Conservation (phyloP, 2,329 filamentous ascomycete species). For the Dothistroma septosporum region DNA sequence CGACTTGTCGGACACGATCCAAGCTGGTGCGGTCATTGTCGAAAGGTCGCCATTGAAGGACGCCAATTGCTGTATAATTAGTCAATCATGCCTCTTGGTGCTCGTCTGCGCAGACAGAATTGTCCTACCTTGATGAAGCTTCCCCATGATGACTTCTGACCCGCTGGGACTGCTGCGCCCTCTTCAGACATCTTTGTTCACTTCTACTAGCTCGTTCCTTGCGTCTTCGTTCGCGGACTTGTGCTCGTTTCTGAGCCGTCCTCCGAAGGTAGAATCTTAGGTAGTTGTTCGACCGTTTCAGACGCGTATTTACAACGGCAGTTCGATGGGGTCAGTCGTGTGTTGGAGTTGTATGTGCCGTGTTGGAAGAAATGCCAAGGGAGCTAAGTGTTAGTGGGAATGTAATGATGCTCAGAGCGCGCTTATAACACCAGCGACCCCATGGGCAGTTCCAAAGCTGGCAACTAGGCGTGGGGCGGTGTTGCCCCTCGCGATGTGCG, state of each 20-base stretch:
- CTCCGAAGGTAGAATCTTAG: not conserved
- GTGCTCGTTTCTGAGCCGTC: not conserved
- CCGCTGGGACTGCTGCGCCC: conserved; percentile 45
- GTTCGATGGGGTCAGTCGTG: not conserved
- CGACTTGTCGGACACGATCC: conserved; percentile 53
- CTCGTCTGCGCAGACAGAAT: not conserved
- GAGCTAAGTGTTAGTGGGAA: not conserved
- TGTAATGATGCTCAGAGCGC: not conserved
- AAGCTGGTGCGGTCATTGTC: conserved; percentile 54
- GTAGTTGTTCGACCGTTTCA: not conserved
- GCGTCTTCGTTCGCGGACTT: not conserved
- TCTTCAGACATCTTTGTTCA: conserved; percentile 32
- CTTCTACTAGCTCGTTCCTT: not conserved
- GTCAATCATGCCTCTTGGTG: not conserved
- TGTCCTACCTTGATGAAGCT: conserved; percentile 47
- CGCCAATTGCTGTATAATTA: conserved; percentile 44
- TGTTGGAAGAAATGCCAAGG: not conserved
- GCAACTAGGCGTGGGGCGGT: not conserved
- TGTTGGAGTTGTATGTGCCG: not conserved
- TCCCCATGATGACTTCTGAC: conserved; percentile 47
- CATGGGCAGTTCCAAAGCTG: not conserved
- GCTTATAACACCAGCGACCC: not conserved
- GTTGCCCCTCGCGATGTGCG: not conserved
- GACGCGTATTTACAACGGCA: not conserved
- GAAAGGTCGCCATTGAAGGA: conserved; percentile 56